A percentile compares a stretch with the other conserved stretches of the same genome.
phyloP scores from a whole-genome alignment of 139 green algal genomes.

The Chlorella sp. region DNA sequence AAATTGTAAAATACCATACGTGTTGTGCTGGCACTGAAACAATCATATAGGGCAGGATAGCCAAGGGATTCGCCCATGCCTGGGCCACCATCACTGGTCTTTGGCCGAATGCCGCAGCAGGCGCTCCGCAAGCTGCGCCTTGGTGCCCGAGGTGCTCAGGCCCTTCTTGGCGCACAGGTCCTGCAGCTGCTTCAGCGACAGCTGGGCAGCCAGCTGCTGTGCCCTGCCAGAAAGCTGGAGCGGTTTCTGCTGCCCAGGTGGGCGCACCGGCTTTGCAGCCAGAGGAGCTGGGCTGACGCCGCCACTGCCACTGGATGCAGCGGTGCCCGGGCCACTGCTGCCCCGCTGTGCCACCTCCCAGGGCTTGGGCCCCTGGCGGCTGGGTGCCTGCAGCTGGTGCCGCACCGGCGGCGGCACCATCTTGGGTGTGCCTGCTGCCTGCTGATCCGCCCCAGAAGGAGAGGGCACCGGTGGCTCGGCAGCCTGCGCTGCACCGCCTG shows the following conservation, averaged over 20 bases:
- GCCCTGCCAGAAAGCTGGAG: background rate
- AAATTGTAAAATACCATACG: too few species aligned
- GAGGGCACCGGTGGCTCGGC: background rate
- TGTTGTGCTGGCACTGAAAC: too few species aligned
- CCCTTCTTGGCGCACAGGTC: background rate
- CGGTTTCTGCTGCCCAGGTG: background rate
- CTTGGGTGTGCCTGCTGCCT: background rate
- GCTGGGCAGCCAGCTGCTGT: conserved; percentile 3
- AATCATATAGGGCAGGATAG: too few species aligned
- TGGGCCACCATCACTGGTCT: too few species aligned
- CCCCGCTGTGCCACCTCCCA: background rate
- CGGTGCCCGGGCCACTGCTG: background rate
- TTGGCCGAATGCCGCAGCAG: background rate
- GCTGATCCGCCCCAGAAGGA: too few species aligned
- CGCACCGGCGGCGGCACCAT: background rate
- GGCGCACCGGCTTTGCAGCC: background rate
- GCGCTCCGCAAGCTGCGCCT: conserved; percentile 19
- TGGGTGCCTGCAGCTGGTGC: background rate
- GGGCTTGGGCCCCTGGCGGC: background rate
- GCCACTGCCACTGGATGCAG: background rate
- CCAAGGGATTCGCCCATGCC: too few species aligned
- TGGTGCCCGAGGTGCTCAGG: conserved; percentile 15
- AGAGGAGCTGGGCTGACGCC: background rate
- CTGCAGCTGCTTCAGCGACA: conserved; percentile 13
- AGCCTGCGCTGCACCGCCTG: background rate